Evolutionary conservation across 2,329 filamentous ascomycete genomes (phyloP).

Genomic region (Curvularia sp.): DNA sequence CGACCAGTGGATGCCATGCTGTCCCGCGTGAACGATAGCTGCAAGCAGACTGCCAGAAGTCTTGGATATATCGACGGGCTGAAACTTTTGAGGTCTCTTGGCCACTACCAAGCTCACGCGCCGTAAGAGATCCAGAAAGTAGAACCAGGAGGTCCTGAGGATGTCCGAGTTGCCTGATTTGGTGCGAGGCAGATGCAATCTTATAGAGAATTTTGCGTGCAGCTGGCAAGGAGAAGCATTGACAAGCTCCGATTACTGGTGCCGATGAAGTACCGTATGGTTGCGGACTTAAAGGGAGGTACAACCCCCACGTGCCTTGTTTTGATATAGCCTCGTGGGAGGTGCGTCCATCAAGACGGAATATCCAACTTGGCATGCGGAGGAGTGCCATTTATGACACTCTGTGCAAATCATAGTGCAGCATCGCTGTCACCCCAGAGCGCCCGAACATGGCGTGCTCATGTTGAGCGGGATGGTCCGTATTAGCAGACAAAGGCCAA

Average conservation of each 20-base stretch:
- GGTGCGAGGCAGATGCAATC: conserved; percentile 6
- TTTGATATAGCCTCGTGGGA: conserved; percentile 21
- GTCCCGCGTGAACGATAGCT: conserved; percentile 9
- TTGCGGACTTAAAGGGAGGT: conserved; percentile 28
- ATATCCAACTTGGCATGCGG: conserved; percentile 32
- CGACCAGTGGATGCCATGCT: conserved; percentile 68
- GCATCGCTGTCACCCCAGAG: conserved; percentile 17
- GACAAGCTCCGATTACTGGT: conserved; percentile 13
- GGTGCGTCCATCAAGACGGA: conserved; percentile 24
- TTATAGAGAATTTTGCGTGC: conserved; percentile 9
- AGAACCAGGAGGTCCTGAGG: conserved; percentile 2
- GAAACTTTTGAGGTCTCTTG: neutral
- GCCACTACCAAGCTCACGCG: neutral
- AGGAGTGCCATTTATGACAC: conserved; percentile 14
- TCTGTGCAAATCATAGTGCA: conserved; percentile 32
- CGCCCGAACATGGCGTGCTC: conserved; percentile 34
- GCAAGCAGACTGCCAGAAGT: neutral
- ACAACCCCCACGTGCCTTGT: conserved; percentile 30
- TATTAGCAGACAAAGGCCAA: conserved; percentile 28
- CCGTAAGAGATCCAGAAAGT: neutral
- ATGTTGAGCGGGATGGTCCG: conserved; percentile 21
- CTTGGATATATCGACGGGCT: neutral
- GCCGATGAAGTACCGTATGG: conserved; percentile 25
- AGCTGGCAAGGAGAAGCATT: conserved; percentile 15
- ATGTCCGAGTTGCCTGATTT: conserved; percentile 5